These are phyloP conservation scores for Chromosphaera perkinsii DNA, from an alignment of 208 protist species.

Conservation along the genomic window DNA sequence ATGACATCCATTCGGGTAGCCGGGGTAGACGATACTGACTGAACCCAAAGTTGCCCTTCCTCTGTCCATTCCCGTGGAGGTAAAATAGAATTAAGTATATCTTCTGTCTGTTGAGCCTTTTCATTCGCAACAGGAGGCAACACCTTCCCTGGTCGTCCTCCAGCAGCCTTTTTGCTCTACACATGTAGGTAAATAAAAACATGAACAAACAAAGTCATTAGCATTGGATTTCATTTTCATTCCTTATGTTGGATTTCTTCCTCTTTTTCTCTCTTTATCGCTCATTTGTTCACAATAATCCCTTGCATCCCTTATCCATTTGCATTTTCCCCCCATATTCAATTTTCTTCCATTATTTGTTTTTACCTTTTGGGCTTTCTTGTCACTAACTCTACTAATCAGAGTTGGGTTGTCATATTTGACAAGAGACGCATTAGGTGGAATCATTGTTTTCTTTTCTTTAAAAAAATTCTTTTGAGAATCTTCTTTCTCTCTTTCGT, in stretches of 20 bases:
- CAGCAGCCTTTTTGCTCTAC: no score
- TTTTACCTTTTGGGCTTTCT: slow-evolving; percentile 19
- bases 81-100: slow-evolving; percentile 73
- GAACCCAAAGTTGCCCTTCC: slow-evolving; percentile 69
- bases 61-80: slow-evolving; percentile 63
- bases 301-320: no score
- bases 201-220: no score
- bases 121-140: background rate
- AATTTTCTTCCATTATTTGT: background rate
- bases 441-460: background rate
- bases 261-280: no score
- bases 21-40: slow-evolving; percentile 71
- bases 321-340: no score
- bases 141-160: background rate
- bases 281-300: no score
- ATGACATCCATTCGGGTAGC: slow-evolving; percentile 77
- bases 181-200: no score
- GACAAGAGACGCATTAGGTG: slow-evolving; percentile 38
- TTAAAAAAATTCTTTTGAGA: background rate
- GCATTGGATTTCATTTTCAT: no score
- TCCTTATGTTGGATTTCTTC: no score
- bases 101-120: slow-evolving; percentile 58
- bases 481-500: no score
- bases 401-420: slow-evolving; percentile 62
- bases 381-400: slow-evolving; percentile 38